A percentile compares a stretch with the other conserved stretches of the same genome.
Evolutionary conservation across 2,329 filamentous ascomycete genomes (phyloP).

Genomic region (Stagonosporopsis vannaccii): DNA sequence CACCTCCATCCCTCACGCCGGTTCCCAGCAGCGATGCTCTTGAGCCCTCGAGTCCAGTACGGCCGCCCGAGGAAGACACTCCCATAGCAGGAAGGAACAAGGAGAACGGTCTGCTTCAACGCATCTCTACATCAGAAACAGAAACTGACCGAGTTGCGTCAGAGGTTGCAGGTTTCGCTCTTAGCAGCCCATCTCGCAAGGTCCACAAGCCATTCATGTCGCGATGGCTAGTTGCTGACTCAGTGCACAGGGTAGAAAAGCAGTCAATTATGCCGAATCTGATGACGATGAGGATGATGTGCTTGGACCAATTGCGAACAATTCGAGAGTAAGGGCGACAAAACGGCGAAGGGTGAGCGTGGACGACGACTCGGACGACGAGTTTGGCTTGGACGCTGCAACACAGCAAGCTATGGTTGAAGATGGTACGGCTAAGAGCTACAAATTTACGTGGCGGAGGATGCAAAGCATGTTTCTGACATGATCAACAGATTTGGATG

Average conservation of each 20-base stretch:
- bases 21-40: constrained; percentile 80
- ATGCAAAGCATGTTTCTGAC: neutral
- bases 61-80: constrained; percentile 60
- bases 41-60: constrained; percentile 72
- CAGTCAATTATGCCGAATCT: constrained; percentile 84
- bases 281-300: constrained; percentile 77
- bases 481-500: constrained; percentile 71
- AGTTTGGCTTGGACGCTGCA: constrained; percentile 66
- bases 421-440: constrained; percentile 54
- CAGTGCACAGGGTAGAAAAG: constrained; percentile 62
- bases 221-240: neutral
- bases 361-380: constrained; percentile 70
- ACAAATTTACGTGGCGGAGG: neutral
- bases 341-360: constrained; percentile 70
- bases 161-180: constrained; percentile 56
- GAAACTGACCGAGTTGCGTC: constrained; percentile 52
- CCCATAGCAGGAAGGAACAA: constrained; percentile 58
- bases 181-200: constrained; percentile 81
- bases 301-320: constrained; percentile 63
- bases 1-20: constrained; percentile 65
- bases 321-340: constrained; percentile 52
- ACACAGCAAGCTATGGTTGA: constrained; percentile 63
- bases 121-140: constrained; percentile 47
- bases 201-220: constrained; percentile 55
- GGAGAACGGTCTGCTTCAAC: constrained; percentile 59